A percentile compares a stretch with the other conserved stretches of the same genome.
Evolutionary conservation across 352 stramenopile genomes (phyloP).

Genomic region (Phytophthora vignae): DNA sequence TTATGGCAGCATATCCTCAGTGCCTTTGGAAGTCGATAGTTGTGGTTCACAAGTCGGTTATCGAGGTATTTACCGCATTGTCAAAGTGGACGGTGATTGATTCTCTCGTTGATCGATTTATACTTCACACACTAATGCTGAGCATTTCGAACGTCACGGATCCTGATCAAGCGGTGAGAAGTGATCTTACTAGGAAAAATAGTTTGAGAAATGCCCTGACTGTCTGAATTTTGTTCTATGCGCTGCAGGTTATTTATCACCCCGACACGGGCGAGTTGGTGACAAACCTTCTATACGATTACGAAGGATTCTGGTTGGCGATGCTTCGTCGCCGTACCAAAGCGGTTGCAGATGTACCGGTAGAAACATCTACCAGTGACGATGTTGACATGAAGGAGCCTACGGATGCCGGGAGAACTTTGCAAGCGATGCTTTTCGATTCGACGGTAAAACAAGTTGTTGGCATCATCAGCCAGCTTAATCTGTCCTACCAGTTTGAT

Average conservation of each 20-base stretch:
- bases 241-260: constrained; percentile 62
- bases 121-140: constrained; percentile 70
- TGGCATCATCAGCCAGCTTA: constrained; percentile 56
- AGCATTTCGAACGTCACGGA: constrained; percentile 72
- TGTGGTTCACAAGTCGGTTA: constrained; percentile 61
- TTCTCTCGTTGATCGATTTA: constrained; percentile 57
- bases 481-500: constrained; percentile 79
- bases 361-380: constrained; percentile 2
- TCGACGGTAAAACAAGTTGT: constrained; percentile 57
- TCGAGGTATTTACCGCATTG: constrained; percentile 51
- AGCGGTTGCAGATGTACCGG: constrained; percentile 8
- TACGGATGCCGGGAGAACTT: constrained; percentile 8
- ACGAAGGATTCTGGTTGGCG: constrained; percentile 75
- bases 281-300: constrained; percentile 81
- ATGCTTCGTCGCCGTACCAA: constrained; percentile 40
- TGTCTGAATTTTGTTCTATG: constrained; percentile 4
- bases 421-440: constrained; percentile 58
- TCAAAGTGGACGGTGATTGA: constrained; percentile 46
- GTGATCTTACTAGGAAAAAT: neutral
- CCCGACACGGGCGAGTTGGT: constrained; percentile 76
- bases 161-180: constrained; percentile 45
- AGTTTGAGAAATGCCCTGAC: constrained; percentile 1
- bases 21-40: constrained; percentile 73
- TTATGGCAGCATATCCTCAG: constrained; percentile 68
- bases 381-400: constrained; percentile 40